Conservation (phyloP, 257 asterid genomes). For the Ilex aquifolium region DNA sequence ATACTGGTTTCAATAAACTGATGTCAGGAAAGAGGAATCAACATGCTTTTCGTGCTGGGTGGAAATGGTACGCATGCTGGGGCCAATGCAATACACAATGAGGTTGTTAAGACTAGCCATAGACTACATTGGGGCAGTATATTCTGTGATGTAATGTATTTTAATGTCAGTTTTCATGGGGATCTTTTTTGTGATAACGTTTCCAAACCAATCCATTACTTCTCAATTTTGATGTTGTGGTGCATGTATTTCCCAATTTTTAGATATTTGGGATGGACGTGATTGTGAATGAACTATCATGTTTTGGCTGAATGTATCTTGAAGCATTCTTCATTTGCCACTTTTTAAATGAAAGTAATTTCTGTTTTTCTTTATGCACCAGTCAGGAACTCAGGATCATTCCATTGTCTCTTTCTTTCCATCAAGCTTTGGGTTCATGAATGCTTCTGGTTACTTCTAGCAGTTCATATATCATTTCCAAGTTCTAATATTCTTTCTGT, state of each 20-base stretch:
- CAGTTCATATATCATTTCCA: neutral
- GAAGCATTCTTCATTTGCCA: neutral
- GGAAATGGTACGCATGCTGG: conserved; percentile 99
- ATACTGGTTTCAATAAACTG: neutral
- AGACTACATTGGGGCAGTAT: neutral
- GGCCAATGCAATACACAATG: conserved; percentile 90
- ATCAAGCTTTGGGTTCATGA: neutral
- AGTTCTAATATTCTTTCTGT: neutral
- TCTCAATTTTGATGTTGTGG: too few species aligned
- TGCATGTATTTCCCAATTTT: too few species aligned
- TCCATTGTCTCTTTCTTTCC: too few species aligned
- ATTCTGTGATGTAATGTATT: neutral
- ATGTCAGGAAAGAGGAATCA: conserved; percentile 84
- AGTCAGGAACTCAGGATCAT: too few species aligned
- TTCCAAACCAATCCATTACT: too few species aligned
- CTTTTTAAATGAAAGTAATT: neutral
- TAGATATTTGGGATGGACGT: too few species aligned
- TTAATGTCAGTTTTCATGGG: neutral
- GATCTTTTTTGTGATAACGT: neutral
- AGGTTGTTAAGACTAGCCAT: conserved; percentile 40
- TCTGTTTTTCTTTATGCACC: neutral
- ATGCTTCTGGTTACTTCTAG: neutral
- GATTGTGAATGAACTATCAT: too few species aligned
- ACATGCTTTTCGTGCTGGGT: conserved; percentile 93
- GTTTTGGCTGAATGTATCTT: too few species aligned